Evolutionary conservation across 1,284 basidiomycete species (phyloP).

Genomic region (Puccinia horiana): DNA sequence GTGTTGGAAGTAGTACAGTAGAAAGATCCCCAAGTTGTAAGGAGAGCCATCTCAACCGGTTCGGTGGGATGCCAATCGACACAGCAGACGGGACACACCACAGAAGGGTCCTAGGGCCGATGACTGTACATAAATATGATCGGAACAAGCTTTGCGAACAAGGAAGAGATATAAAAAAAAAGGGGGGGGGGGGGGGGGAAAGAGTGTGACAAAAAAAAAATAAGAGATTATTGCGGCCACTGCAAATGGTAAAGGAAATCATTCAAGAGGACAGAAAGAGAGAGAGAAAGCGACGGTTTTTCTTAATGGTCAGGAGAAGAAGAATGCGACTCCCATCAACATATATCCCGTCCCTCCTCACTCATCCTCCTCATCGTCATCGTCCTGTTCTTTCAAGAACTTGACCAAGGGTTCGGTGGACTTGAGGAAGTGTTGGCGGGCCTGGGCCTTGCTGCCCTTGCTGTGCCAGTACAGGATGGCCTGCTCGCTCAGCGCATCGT

Average conservation of each 20-base stretch:
- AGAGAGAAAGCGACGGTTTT: background rate
- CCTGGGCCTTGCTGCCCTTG: conserved; percentile 92
- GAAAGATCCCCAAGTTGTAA: too few species aligned
- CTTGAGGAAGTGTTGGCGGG: conserved; percentile 90
- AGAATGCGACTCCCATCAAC: background rate
- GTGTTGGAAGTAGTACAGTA: too few species aligned
- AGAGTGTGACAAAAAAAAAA: background rate
- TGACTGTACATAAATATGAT: too few species aligned
- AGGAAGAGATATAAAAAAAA: background rate
- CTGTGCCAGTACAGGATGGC: conserved; percentile 97
- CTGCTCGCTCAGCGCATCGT: conserved; percentile 88
- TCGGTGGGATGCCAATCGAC: too few species aligned
- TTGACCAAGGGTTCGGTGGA: conserved; percentile 83
- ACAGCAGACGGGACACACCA: too few species aligned
- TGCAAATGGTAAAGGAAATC: background rate
- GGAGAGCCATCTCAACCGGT: too few species aligned
- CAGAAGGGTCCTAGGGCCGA: too few species aligned
- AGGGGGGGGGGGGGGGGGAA: too few species aligned
- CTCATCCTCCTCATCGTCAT: conserved; percentile 50
- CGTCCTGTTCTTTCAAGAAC: conserved; percentile 54
- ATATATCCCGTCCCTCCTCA: background rate
- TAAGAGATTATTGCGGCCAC: background rate
- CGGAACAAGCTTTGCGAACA: background rate
- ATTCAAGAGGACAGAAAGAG: background rate
- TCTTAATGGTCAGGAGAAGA: too few species aligned